phyloP scores from a whole-genome alignment of 169 alveolate genomes.

The Plasmodium coatneyi region DNA sequence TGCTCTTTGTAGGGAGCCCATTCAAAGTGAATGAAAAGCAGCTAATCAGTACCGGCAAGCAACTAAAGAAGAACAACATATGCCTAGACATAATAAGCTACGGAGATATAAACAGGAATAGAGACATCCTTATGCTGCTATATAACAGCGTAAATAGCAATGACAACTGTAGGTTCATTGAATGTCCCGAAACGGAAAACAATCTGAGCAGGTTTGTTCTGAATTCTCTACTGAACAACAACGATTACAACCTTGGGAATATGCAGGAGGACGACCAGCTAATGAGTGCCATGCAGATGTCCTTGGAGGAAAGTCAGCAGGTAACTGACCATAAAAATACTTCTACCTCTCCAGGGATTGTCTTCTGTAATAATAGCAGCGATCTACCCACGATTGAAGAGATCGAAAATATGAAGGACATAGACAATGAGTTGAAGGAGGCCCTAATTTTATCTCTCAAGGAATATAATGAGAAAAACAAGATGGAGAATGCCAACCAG shows the following conservation, averaged over 20 bases:
- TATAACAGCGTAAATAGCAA: conserved; percentile 87
- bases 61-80: conserved; percentile 94
- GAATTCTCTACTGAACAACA: conserved; percentile 14
- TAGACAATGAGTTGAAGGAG: conserved; percentile 58
- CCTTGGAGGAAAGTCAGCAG: conserved; percentile 11
- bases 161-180: conserved; percentile 88
- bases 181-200: conserved; percentile 85
- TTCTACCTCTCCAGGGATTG: too few species aligned
- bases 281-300: conserved; percentile 46
- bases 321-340: not conserved
- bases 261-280: conserved; percentile 51
- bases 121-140: conserved; percentile 85
- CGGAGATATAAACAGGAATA: conserved; percentile 89
- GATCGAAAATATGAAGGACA: conserved; percentile 63
- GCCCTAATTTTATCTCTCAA: conserved; percentile 41
- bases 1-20: conserved; percentile 97
- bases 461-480: conserved; percentile 53
- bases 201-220: conserved; percentile 45
- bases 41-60: conserved; percentile 89
- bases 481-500: not conserved
- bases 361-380: not conserved
- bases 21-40: conserved; percentile 75
- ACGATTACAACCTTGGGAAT: conserved; percentile 23
- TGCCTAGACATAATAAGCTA: conserved; percentile 92
- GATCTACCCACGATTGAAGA: conserved; percentile 68